Evolutionary conservation across 2,329 filamentous ascomycete species (phyloP).

Genomic region (Grosmannia serpens): DNA sequence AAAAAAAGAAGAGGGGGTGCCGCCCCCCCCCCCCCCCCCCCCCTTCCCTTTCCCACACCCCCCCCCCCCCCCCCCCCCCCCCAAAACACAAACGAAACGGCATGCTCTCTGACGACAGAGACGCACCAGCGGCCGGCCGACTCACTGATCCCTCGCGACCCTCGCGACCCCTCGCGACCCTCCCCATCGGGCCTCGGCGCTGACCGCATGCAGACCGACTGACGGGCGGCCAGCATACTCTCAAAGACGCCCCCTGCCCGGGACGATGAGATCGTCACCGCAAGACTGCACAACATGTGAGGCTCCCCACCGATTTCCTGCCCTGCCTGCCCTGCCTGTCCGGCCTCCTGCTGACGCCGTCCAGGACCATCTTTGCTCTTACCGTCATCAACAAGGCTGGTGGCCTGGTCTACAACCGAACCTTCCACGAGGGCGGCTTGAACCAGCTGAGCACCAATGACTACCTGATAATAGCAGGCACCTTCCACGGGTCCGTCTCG

Average conservation of each 20-base stretch:
- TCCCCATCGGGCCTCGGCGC: not conserved
- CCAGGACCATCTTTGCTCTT: constrained; percentile 89
- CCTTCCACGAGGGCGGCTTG: constrained; percentile 75
- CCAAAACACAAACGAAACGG: no score
- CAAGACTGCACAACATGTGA: constrained; percentile 5
- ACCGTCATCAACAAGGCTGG: constrained; percentile 99
- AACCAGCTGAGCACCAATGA: constrained; percentile 90
- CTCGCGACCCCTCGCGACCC: not conserved
- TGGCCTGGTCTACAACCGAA: constrained; percentile 89
- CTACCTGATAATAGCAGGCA: constrained; percentile 91
- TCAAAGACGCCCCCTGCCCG: not conserved
- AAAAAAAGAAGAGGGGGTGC: no score
- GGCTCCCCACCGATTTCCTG: not conserved
- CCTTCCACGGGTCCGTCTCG: constrained; percentile 77
- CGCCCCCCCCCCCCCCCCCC: no score
- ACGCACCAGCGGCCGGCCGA: no score
- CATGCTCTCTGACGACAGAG: no score
- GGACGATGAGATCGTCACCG: not conserved
- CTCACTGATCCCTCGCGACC: not conserved
- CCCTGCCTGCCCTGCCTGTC: not conserved
- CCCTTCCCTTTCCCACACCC: no score
- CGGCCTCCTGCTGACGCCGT: not conserved
- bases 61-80: no score
- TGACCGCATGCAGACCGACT: not conserved
- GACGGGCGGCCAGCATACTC: not conserved